Conservation (phyloP, 495 filamentous ascomycete species). For the Parachaetomium inaequale region DNA sequence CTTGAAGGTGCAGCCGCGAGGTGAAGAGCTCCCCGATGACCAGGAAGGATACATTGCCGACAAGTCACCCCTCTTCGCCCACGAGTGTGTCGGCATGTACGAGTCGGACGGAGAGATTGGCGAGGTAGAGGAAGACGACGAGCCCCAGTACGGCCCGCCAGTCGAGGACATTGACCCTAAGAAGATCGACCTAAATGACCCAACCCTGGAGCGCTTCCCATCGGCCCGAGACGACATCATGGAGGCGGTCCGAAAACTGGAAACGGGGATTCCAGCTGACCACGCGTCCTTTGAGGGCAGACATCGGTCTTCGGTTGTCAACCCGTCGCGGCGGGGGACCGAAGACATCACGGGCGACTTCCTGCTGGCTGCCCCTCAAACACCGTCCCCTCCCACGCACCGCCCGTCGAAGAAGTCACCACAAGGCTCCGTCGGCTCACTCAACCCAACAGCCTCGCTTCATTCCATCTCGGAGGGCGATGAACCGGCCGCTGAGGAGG, state of each 20-base stretch:
- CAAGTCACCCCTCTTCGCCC: constrained; percentile 43
- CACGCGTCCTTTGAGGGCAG: constrained; percentile 36
- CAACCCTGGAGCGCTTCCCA: constrained; percentile 50
- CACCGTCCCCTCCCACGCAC: constrained; percentile 13
- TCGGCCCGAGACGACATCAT: constrained; percentile 47
- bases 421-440: constrained; percentile 23
- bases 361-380: constrained; percentile 2
- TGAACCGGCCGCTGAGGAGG: constrained; percentile 15
- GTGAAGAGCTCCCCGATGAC: constrained; percentile 13
- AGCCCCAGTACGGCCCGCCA: background rate
- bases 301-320: constrained; percentile 37
- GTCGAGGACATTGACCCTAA: constrained; percentile 18
- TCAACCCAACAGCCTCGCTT: constrained; percentile 25
- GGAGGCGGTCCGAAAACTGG: constrained; percentile 43
- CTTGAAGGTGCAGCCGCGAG: background rate
- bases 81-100: constrained; percentile 42
- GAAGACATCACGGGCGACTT: constrained; percentile 28
- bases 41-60: constrained; percentile 24
- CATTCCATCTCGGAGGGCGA: constrained; percentile 32
- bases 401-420: constrained; percentile 17
- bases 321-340: constrained; percentile 21
- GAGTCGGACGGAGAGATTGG: constrained; percentile 17
- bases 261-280: constrained; percentile 46
- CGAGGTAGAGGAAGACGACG: constrained; percentile 16
- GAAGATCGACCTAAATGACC: constrained; percentile 46